Evolutionary conservation across 176 grass and related monocot genomes (phyloP).

Genomic region (Oryza australiensis): DNA sequence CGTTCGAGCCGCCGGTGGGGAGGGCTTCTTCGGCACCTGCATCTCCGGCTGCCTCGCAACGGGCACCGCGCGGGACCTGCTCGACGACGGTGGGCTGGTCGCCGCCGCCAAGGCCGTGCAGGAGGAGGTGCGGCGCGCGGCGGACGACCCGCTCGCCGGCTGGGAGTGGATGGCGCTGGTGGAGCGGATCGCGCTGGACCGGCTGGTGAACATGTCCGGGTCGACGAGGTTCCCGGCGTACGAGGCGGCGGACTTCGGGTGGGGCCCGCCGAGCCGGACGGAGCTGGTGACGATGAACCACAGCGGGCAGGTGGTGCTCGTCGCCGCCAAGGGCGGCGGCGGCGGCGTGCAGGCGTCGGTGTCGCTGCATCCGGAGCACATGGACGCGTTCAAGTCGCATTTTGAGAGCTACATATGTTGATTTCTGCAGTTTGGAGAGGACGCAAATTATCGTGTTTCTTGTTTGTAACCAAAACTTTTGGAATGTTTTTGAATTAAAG

Average conservation of each 20-base stretch:
- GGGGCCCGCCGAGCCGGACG: slow-evolving; percentile 33
- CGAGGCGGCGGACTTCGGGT: slow-evolving; percentile 44
- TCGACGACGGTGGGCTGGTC: not conserved
- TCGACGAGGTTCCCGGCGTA: slow-evolving; percentile 50
- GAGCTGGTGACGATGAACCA: slow-evolving; percentile 48
- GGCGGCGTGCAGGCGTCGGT: slow-evolving; percentile 32
- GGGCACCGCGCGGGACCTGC: slow-evolving; percentile 11
- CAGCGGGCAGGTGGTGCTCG: slow-evolving; percentile 38
- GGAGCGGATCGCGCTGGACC: not conserved
- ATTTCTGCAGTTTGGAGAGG: not conserved
- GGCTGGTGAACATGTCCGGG: slow-evolving; percentile 21
- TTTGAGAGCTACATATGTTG: not conserved
- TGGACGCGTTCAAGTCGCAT: slow-evolving; percentile 17
- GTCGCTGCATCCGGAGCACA: slow-evolving; percentile 17
- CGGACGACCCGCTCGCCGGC: slow-evolving; percentile 24
- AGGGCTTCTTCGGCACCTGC: slow-evolving; percentile 50
- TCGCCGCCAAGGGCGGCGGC: not conserved
- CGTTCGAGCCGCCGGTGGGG: slow-evolving; percentile 28
- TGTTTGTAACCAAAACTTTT: not conserved
- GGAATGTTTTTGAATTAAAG: not conserved
- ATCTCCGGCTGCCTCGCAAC: slow-evolving; percentile 12
- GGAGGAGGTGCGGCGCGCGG: slow-evolving; percentile 7
- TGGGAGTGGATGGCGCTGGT: slow-evolving; percentile 18
- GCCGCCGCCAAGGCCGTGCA: not conserved
- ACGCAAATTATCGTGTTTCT: not conserved